phyloP scores from a whole-genome alignment of 805 yeast genomes.

The Spathaspora girioi region DNA sequence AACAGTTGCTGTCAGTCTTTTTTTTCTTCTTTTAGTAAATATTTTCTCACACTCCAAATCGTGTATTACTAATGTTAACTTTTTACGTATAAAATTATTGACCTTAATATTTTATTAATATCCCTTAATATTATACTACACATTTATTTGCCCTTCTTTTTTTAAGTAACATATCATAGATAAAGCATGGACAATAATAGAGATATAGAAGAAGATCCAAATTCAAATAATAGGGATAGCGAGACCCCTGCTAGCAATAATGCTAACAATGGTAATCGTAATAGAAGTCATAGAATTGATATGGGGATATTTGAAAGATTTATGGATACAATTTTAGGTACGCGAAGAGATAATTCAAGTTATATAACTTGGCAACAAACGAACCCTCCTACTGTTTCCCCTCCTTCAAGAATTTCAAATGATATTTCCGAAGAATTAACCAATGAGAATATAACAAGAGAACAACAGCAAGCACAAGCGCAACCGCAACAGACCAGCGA shows the following conservation, averaged over 20 bases:
- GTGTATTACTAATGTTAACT: not conserved
- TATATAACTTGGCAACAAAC: not conserved
- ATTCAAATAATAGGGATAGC: not conserved
- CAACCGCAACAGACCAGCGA: not conserved
- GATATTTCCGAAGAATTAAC: not conserved
- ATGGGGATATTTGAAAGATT: slow-evolving; percentile 21
- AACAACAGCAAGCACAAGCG: not conserved
- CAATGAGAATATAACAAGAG: not conserved
- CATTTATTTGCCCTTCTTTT: not conserved
- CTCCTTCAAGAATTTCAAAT: not conserved
- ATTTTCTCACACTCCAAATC: not conserved
- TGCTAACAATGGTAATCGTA: not conserved
- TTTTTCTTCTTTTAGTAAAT: not conserved
- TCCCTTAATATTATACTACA: not conserved
- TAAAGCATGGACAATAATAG: not conserved
- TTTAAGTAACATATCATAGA: not conserved
- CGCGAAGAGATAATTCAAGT: not conserved
- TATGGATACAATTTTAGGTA: slow-evolving; percentile 19
- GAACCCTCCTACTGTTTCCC: not conserved
- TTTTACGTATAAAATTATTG: not conserved
- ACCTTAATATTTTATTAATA: too few relatives aligned
- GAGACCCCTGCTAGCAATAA: not conserved
- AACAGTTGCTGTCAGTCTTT: not conserved
- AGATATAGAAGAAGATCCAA: not conserved
- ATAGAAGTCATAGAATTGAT: slow-evolving; percentile 5